Conservation (phyloP, 176 grass and related monocot species). For the Dendrocalamus sinicus region DNA sequence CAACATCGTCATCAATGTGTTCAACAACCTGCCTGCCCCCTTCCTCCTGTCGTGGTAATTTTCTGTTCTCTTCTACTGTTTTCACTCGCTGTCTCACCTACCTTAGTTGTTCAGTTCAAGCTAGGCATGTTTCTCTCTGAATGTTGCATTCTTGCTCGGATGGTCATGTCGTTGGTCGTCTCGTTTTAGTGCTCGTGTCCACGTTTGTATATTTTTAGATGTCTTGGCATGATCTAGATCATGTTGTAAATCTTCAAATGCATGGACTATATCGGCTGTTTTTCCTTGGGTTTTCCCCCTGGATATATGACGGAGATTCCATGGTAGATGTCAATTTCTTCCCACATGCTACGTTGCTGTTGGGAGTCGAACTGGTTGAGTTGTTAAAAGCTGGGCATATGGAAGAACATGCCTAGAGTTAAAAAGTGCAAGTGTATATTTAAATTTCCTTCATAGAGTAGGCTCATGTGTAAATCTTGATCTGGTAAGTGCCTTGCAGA, state of each 20-base stretch:
- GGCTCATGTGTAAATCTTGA: constrained; percentile 7
- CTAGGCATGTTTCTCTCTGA: neutral
- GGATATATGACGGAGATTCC: neutral
- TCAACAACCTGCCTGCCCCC: constrained; percentile 79
- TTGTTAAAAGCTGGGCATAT: neutral
- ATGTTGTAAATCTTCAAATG: neutral
- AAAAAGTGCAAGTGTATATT: neutral
- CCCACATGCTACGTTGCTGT: neutral
- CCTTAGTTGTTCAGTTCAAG: neutral
- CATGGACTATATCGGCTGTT: neutral
- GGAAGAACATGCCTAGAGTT: neutral
- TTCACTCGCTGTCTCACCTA: neutral
- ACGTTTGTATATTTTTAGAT: neutral
- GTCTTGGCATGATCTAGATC: neutral
- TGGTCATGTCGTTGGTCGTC: neutral
- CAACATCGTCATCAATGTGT: constrained; percentile 95
- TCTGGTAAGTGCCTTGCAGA: neutral
- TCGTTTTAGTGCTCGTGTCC: neutral
- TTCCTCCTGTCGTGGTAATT: constrained; percentile 89
- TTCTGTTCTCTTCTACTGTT: neutral
- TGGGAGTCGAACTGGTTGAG: neutral
- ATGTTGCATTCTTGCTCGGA: neutral
- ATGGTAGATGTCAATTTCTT: neutral
- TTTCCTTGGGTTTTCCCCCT: neutral
- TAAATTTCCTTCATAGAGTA: neutral